Evolutionary conservation across 202 grass and related monocot genomes (phyloP).

Genomic region (Schoenoplectus tabernaemontani): DNA sequence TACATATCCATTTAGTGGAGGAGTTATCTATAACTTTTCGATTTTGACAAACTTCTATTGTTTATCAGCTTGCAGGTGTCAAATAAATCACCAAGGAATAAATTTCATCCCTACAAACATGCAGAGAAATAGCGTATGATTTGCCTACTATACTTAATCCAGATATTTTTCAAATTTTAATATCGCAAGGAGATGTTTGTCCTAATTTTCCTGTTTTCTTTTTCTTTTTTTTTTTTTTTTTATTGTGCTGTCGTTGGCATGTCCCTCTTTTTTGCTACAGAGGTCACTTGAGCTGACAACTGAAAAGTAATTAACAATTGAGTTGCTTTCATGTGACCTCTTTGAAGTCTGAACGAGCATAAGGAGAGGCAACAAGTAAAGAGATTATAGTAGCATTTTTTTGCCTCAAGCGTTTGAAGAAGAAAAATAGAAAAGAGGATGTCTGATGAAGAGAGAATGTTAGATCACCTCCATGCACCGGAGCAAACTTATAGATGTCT

Average conservation of each 20-base stretch:
- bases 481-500: background rate
- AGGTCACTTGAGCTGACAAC: background rate
- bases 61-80: too few relatives aligned
- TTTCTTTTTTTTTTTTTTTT: background rate
- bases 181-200: background rate
- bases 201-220: background rate
- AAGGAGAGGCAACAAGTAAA: background rate
- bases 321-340: background rate
- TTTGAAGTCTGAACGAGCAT: background rate
- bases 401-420: background rate
- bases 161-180: conserved; percentile 1
- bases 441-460: background rate
- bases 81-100: background rate
- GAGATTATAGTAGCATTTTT: background rate
- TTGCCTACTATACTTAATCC: background rate
- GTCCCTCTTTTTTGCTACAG: background rate
- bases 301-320: background rate
- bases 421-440: background rate
- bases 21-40: too few relatives aligned
- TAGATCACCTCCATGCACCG: background rate
- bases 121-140: too few relatives aligned
- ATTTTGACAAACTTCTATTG: too few relatives aligned
- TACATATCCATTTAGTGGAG: too few relatives aligned
- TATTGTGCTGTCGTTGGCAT: background rate
- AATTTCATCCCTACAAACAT: background rate